Evolutionary conservation across 805 yeast species (phyloP).

Genomic region (Metschnikowia orientalis): DNA sequence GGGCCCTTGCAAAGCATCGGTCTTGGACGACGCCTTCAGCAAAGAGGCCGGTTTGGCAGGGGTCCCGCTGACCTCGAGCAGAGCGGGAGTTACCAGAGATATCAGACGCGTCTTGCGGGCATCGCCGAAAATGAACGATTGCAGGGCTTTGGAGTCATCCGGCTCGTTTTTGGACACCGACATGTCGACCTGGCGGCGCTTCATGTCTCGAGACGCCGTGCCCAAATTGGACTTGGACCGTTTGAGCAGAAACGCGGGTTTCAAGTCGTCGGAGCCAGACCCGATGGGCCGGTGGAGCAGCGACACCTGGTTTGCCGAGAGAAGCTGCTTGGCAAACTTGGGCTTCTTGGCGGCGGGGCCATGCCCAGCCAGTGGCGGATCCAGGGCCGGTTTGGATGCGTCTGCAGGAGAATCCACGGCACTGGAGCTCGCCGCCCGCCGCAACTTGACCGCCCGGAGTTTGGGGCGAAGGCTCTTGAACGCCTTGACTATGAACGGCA

Average conservation of each 20-base stretch:
- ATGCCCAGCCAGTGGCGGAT: neutral
- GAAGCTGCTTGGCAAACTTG: constrained; percentile 15
- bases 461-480: constrained; percentile 41
- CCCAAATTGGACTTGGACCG: constrained; percentile 37
- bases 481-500: constrained; percentile 42
- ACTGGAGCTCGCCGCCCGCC: neutral
- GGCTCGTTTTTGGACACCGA: constrained; percentile 15
- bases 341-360: constrained; percentile 9
- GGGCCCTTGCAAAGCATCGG: neutral
- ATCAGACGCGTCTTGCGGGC: constrained; percentile 25
- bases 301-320: constrained; percentile 11
- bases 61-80: constrained; percentile 26
- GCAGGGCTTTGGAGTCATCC: constrained; percentile 4
- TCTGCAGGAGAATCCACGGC: constrained; percentile 7
- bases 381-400: constrained; percentile 3
- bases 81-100: constrained; percentile 21
- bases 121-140: constrained; percentile 27
- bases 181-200: constrained; percentile 40
- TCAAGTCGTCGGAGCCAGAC: constrained; percentile 20
- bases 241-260: constrained; percentile 34
- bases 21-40: neutral
- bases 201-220: constrained; percentile 34
- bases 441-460: constrained; percentile 23
- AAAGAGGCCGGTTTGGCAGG: constrained; percentile 19
- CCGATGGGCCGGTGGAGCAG: constrained; percentile 20